Evolutionary conservation across 2,329 filamentous ascomycete species (phyloP), one percentile per base, ranked within the genome.

Genomic region (Tolypocladium paradoxum): DNA sequence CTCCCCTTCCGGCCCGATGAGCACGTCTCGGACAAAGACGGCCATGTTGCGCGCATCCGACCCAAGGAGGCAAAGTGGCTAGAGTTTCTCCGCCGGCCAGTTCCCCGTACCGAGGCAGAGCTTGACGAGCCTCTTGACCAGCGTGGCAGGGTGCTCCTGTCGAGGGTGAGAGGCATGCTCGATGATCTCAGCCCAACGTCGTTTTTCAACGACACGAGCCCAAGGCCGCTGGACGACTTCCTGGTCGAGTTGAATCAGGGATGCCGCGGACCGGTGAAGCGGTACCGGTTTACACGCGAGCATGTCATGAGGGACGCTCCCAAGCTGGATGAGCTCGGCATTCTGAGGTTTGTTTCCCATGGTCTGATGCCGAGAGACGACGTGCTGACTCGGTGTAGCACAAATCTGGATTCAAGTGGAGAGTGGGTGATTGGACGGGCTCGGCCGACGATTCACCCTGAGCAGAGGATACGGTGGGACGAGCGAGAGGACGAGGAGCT

Each of bases 21-120:
- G 34, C 34, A 16, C 34, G 34, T 16, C 34, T 2, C 34, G 3
- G 34, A 16, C 34, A 7, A 18, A 7, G 6, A 35, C 14, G 34
- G 3, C 31, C 31, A 33, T 16, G 14, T 35, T 2, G 34, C 46
- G 1, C 50, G 56, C 20, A 53, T 65, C 14, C 60, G 62, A 8
- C 58, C 59, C 1, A 51, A 57, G 20, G 64, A 65, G 50, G 56
- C 58, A 14, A 51, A 55, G 0, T 64, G 61, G 51, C 43, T 66
- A 7, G 51, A 52, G 29, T 57, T 66, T n/a, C 50, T 65, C 2
- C 52, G 55, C 52, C 56, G 56, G 47, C 54, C 58, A 16, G 56
- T 57, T 2, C 43, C 55, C 3, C 2, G 57, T 53, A 36, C 33
- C 40, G 11, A 53, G 53, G 11, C 33, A 22, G 37, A 49, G 34